phyloP scores from a whole-genome alignment of 2,329 filamentous ascomycete genomes.

The Stagonosporopsis chrysanthemi region DNA sequence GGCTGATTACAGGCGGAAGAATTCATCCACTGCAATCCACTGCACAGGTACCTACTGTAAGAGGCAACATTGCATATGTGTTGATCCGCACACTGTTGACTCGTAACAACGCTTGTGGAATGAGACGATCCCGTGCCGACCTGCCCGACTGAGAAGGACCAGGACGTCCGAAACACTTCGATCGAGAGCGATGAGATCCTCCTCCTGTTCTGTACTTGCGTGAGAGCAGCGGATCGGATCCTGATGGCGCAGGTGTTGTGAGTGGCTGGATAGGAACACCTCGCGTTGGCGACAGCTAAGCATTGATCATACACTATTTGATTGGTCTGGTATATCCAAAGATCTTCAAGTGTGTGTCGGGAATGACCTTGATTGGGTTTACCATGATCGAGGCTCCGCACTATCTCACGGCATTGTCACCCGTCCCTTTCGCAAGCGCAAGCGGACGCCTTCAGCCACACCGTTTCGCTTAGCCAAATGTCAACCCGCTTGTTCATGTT shows the following conservation, averaged over 20 bases:
- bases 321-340: background rate
- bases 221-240: background rate
- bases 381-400: background rate
- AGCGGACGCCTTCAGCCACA: background rate
- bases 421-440: background rate
- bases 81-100: background rate
- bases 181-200: background rate
- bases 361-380: background rate
- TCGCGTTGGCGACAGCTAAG: background rate
- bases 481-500: background rate
- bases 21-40: slow-evolving; percentile 10
- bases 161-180: background rate
- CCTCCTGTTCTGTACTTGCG: background rate
- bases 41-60: slow-evolving; percentile 2
- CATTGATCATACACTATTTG: background rate
- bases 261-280: background rate
- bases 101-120: background rate
- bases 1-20: background rate
- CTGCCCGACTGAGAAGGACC: background rate
- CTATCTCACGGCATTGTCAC: background rate
- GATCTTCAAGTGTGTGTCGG: background rate
- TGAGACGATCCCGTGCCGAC: background rate
- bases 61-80: background rate
- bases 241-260: background rate
- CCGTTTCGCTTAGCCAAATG: background rate